Conservation (phyloP, 441 rosid genomes). For the Syzygium malaccense region DNA sequence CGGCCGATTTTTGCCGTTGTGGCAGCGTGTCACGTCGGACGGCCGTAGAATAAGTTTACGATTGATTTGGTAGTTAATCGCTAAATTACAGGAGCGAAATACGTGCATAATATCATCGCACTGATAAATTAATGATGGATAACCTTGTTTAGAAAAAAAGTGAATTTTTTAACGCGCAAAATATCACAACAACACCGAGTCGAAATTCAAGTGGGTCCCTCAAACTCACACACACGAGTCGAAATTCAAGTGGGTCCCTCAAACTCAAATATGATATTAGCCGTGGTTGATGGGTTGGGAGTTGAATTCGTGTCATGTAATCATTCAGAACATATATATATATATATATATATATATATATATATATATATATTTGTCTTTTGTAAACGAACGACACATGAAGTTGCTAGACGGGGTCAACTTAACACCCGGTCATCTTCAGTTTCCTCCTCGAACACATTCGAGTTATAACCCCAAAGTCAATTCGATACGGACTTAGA, state of each 20-base stretch:
- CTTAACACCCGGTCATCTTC: background rate
- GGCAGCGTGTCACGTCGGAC: fast-evolving
- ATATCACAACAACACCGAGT: background rate
- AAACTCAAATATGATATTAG: background rate
- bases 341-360: background rate
- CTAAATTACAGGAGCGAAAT: background rate
- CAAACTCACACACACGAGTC: background rate
- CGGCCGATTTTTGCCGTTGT: background rate
- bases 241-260: background rate
- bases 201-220: background rate
- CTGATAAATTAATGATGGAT: background rate
- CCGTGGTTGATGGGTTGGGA: fast-evolving
- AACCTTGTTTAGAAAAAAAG: background rate
- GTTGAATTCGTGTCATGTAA: background rate
- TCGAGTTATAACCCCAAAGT: background rate
- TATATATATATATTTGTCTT: background rate
- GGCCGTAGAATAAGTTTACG: fast-evolving
- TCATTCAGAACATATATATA: background rate
- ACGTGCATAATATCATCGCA: background rate
- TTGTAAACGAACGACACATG: fast-evolving
- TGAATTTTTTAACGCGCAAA: background rate
- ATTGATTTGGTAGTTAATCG: background rate
- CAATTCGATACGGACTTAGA: background rate
- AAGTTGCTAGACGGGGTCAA: fast-evolving
- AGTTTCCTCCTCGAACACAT: background rate